Evolutionary conservation across 2,329 filamentous ascomycete species (phyloP).

Genomic region (Botrytis fragariae): DNA sequence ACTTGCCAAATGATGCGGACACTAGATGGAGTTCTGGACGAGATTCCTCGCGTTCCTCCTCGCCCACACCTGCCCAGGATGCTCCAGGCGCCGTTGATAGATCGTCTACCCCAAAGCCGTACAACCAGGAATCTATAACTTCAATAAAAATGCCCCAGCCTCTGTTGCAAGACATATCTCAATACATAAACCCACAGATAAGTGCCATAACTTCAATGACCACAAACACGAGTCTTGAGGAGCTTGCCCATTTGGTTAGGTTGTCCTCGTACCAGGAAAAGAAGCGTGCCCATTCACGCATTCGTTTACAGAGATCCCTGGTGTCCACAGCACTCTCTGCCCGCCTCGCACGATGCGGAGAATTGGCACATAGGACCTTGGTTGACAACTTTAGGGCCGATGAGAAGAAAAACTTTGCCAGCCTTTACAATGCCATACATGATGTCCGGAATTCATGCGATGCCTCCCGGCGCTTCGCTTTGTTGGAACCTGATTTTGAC

Average conservation of each 20-base stretch:
- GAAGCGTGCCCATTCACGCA: constrained; percentile 69
- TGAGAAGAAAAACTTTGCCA: constrained; percentile 74
- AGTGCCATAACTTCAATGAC: constrained; percentile 50
- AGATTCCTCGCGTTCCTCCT: constrained; percentile 27
- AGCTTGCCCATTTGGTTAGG: constrained; percentile 74
- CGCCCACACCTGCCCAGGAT: constrained; percentile 31
- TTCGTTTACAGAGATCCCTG: constrained; percentile 70
- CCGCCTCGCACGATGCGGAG: constrained; percentile 70
- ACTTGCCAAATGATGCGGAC: constrained; percentile 46
- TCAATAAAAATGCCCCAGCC: constrained; percentile 40
- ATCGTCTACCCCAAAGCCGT: constrained; percentile 22
- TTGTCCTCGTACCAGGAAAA: constrained; percentile 79
- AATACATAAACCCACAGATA: constrained; percentile 62
- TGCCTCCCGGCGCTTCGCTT: constrained; percentile 66
- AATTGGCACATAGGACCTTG: constrained; percentile 71
- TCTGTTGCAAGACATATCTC: constrained; percentile 63
- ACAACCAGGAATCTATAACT: constrained; percentile 24
- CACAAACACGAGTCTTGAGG: constrained; percentile 68
- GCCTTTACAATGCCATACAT: constrained; percentile 73
- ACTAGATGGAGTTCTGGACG: constrained; percentile 41
- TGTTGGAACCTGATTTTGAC: constrained; percentile 71
- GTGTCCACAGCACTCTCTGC: constrained; percentile 73
- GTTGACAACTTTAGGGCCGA: constrained; percentile 76
- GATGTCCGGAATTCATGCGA: constrained; percentile 77
- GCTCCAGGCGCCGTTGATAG: constrained; percentile 35